phyloP scores from a whole-genome alignment of 2,329 filamentous ascomycete species.

The Aaosphaeria arxii region DNA sequence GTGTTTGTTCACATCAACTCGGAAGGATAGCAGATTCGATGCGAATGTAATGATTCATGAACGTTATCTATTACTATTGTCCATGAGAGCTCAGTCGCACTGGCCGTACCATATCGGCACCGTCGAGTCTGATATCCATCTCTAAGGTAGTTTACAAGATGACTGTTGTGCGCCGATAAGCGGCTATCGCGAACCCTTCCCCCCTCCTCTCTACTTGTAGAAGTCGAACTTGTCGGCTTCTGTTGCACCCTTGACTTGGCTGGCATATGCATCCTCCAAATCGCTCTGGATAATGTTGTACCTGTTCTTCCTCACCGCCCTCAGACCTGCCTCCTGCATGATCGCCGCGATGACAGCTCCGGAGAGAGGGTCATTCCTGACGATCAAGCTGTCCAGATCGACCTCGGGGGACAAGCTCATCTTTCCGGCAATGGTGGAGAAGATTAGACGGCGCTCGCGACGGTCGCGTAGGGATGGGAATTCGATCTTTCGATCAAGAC shows the following conservation, averaged over 20 bases:
- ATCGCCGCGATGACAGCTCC: conserved; percentile 97
- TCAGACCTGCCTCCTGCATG: conserved; percentile 96
- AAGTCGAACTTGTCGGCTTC: conserved; percentile 78
- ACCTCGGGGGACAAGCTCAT: conserved; percentile 98
- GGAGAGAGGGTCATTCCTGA: conserved; percentile 91
- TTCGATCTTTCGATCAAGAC: conserved; percentile 97
- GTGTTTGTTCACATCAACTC: no score
- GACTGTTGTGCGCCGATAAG: no score
- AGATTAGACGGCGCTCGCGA: conserved; percentile 92
- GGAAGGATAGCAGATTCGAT: no score
- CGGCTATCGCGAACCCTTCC: no score
- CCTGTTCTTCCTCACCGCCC: conserved; percentile 93
- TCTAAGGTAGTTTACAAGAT: no score
- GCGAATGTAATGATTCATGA: no score
- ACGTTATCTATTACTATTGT: no score
- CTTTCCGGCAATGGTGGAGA: conserved; percentile 92
- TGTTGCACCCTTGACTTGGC: conserved; percentile 84
- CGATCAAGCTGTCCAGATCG: conserved; percentile 92
- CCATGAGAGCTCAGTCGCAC: no score
- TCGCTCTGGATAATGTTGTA: conserved; percentile 99
- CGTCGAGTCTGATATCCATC: no score
- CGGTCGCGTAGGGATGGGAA: conserved; percentile 94
- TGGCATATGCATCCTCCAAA: conserved; percentile 94
- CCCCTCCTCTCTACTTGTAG: conserved; percentile 27
- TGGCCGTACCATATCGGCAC: no score